Percentiles rank a stretch among this genome's conserved stretches.
These are phyloP conservation scores for Fomitopsis serialis DNA, from an alignment of 768 basidiomycete genomes.

Conservation along the genomic window DNA sequence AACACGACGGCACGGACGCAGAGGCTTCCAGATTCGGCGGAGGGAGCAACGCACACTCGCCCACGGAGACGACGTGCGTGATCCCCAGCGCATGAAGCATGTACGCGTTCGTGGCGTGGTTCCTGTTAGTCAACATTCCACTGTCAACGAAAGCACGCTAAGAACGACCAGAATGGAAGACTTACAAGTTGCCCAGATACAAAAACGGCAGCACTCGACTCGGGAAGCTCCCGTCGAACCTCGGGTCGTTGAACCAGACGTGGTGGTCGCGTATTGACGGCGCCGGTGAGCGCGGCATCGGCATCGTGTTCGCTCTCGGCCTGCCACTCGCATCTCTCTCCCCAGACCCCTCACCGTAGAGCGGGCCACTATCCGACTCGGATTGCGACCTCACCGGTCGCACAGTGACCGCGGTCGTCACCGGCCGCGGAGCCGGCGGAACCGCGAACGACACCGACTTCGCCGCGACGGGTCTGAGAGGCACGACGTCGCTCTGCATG, in stretches of 20 bases:
- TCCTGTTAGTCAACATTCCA: constrained; percentile 40
- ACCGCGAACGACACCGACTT: constrained; percentile 15
- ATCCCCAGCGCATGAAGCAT: constrained; percentile 96
- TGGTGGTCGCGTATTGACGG: constrained; percentile 50
- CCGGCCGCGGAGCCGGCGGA: constrained; percentile 3
- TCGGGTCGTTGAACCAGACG: constrained; percentile 90
- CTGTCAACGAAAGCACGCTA: constrained; percentile 1
- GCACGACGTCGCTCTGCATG: background rate
- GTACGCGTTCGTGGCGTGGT: constrained; percentile 90
- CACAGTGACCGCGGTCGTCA: background rate
- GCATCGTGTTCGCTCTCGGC: constrained; percentile 68
- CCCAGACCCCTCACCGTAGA: background rate
- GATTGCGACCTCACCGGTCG: constrained; percentile 13
- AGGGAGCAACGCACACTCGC: constrained; percentile 88
- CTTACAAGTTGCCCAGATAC: constrained; percentile 92
- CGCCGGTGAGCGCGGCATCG: constrained; percentile 48
- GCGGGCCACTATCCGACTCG: constrained; percentile 5
- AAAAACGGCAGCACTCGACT: constrained; percentile 89
- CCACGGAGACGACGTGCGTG: constrained; percentile 95
- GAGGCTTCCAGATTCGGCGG: constrained; percentile 44
- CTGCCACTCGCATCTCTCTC: constrained; percentile 25
- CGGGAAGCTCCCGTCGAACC: constrained; percentile 96
- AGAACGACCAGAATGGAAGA: constrained; percentile 21
- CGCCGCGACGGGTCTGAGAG: background rate
- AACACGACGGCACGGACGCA: constrained; percentile 3